phyloP scores from a whole-genome alignment of 176 grass and related monocot genomes.

The Oryza brachyantha region DNA sequence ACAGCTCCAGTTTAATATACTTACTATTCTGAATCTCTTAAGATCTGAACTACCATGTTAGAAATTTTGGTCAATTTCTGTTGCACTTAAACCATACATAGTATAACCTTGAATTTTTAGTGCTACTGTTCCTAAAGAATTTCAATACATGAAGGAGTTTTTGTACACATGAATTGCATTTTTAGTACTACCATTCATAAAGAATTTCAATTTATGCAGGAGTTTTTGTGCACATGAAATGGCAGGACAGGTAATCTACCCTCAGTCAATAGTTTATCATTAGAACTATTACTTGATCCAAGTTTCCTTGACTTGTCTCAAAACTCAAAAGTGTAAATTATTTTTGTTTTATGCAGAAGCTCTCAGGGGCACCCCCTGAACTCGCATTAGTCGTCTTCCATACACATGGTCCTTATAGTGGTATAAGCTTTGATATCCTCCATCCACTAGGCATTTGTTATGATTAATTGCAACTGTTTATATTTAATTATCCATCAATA shows the following conservation, averaged over 20 bases:
- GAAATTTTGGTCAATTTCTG: not conserved
- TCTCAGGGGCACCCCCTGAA: slow-evolving; percentile 48
- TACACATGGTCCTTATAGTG: slow-evolving; percentile 71
- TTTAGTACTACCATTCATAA: slow-evolving; percentile 24
- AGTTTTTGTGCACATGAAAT: slow-evolving; percentile 63
- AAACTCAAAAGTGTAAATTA: slow-evolving; percentile 12
- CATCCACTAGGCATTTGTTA: not conserved
- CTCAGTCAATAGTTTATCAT: not conserved
- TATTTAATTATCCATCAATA: not conserved
- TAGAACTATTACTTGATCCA: slow-evolving; percentile 12
- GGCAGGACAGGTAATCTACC: slow-evolving; percentile 62
- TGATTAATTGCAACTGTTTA: not conserved
- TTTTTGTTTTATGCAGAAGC: slow-evolving; percentile 49
- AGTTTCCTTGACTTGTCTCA: slow-evolving; percentile 4
- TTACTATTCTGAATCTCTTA: not conserved
- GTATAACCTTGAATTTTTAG: slow-evolving; percentile 22
- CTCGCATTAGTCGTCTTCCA: slow-evolving; percentile 84
- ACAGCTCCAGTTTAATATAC: not conserved
- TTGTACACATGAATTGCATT: slow-evolving; percentile 58
- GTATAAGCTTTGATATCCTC: slow-evolving; percentile 37
- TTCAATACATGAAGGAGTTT: slow-evolving; percentile 66
- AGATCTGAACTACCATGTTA: slow-evolving; percentile 8
- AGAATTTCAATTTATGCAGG: slow-evolving; percentile 49
- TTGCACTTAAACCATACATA: not conserved
- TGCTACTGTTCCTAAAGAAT: slow-evolving; percentile 10